Evolutionary conservation across 1,284 basidiomycete species (phyloP), one percentile per base, ranked within the genome.

Genomic region (Anthracocystis walkeri): DNA sequence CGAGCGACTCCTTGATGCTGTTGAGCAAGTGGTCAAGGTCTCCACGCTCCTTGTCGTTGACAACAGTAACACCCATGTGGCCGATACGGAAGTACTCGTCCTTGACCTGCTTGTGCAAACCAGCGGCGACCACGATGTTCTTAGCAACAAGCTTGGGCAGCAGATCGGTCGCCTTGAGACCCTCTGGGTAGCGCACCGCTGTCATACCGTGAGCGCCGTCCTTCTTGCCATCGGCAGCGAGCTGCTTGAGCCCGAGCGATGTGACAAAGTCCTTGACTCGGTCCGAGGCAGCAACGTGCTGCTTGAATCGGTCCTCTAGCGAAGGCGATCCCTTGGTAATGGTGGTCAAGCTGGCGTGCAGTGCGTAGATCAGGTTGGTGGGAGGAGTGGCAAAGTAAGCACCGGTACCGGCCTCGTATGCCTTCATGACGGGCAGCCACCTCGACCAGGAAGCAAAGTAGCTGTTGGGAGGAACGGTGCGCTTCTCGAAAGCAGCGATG

Each of bases 361-460:
- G 93, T 0, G 96, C 93, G 86, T 95, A 93, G 83, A 99, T 90
- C 75, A 98, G 90, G 87, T 98, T 96, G 71, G 95, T 93, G 14
- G 94, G 93, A 6, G 79, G 83, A n/a, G 78, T 83, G 46, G 67
- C 81, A 65, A 83, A 82, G 77, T 84, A 84, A 14, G 79, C 81
- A 18, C 78, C 75, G 11, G 77, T 68, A 58, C 81, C 80, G n/a
- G 74, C 53, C 71, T 84, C 82, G 76, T 84, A 84, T 12, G 83
- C 80, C 77, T 82, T 83, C 83, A 84, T 84, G 57, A 84, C 79
- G 16, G 83, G 83, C 33, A 85, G 53, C 83, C 82, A 84, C 65
- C 75, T 77, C 27, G 71, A 65, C 83, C 82, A 85, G 33, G 89
- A 92, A 29, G 91, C 92, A 85, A 95, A 99, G 88, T 95, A 99